Evolutionary conservation across 225 moss, liverwort and hornwort genomes (phyloP).

Genomic region (Bryum argenteum): DNA sequence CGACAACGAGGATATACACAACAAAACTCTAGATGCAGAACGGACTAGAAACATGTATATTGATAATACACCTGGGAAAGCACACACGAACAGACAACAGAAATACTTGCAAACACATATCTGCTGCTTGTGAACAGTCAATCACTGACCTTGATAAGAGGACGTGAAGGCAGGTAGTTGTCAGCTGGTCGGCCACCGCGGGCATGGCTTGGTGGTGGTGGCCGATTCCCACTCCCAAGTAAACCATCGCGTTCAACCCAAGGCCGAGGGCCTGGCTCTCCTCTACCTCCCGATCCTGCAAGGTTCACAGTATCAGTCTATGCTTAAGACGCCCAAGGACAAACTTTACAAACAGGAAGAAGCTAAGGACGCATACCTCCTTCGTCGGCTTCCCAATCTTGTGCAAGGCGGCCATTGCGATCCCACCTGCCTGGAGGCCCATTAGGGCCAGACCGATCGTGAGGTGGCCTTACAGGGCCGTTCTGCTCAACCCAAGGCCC

Average conservation of each 20-base stretch:
- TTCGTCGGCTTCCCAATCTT: slow-evolving; percentile 87
- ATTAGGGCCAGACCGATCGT: slow-evolving; percentile 65
- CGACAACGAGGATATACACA: neutral
- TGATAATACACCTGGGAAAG: neutral
- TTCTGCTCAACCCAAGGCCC: slow-evolving; percentile 83
- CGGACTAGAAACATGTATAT: no score
- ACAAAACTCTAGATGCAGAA: no score
- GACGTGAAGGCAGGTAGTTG: slow-evolving; percentile 55
- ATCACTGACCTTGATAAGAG: slow-evolving; percentile 51
- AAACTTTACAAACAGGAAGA: slow-evolving; percentile 16
- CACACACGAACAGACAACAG: neutral
- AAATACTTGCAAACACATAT: no score
- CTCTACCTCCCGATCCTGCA: slow-evolving; percentile 42
- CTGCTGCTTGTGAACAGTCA: neutral
- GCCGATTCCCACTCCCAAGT: slow-evolving; percentile 64
- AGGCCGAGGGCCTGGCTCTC: slow-evolving; percentile 49
- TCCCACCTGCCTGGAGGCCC: slow-evolving; percentile 82
- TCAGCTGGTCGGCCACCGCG: slow-evolving; percentile 47
- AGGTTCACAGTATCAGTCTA: slow-evolving; percentile 16
- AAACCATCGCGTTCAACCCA: slow-evolving; percentile 72
- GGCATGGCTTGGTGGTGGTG: slow-evolving; percentile 51
- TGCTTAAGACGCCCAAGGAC: slow-evolving; percentile 1
- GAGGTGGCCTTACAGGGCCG: slow-evolving; percentile 61
- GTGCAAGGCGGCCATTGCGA: slow-evolving; percentile 69
- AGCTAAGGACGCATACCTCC: slow-evolving; percentile 51